These are phyloP conservation scores for Schizopora paradoxa DNA, from an alignment of 1,284 basidiomycete genomes.

Conservation along the genomic window DNA sequence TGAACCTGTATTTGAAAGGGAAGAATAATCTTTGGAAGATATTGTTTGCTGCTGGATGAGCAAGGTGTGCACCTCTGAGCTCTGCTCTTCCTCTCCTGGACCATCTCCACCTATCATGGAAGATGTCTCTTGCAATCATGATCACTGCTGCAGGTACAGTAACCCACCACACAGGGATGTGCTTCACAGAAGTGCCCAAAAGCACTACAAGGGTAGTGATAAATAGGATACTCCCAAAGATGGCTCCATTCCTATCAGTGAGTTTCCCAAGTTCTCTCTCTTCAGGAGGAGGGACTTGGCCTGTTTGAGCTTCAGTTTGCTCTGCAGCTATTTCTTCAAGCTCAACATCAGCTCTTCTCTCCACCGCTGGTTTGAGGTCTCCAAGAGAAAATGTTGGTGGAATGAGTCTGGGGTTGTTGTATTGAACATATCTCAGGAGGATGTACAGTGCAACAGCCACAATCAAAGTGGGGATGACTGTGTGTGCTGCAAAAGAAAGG, in stretches of 20 bases:
- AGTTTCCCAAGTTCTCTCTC: constrained; percentile 1
- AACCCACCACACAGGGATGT: constrained; percentile 67
- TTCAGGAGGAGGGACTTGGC: too few relatives aligned
- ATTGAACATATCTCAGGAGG: constrained; percentile 12
- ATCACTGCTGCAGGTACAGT: constrained; percentile 78
- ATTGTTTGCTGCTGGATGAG: too few relatives aligned
- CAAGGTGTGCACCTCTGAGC: constrained; percentile 11
- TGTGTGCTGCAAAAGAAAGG: constrained; percentile 20
- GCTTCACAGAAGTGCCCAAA: constrained; percentile 48
- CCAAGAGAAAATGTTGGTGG: constrained; percentile 8
- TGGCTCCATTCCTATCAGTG: too few relatives aligned
- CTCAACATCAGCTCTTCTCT: too few relatives aligned
- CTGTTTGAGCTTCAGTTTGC: too few relatives aligned
- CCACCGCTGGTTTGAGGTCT: too few relatives aligned
- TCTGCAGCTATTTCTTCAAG: too few relatives aligned
- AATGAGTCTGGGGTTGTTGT: constrained; percentile 6
- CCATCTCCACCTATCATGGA: constrained; percentile 27
- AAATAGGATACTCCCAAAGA: constrained; percentile 37
- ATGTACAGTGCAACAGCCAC: constrained; percentile 18
- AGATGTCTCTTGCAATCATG: constrained; percentile 30
- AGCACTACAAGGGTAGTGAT: constrained; percentile 48
- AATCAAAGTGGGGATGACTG: constrained; percentile 23
- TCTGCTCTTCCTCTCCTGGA: neutral
- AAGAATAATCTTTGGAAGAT: too few relatives aligned
- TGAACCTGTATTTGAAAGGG: constrained; percentile 20